Percentiles rank a stretch among this genome's conserved stretches.
Conservation (phyloP, 1,284 basidiomycete genomes). For the Fistulina hepatica region DNA sequence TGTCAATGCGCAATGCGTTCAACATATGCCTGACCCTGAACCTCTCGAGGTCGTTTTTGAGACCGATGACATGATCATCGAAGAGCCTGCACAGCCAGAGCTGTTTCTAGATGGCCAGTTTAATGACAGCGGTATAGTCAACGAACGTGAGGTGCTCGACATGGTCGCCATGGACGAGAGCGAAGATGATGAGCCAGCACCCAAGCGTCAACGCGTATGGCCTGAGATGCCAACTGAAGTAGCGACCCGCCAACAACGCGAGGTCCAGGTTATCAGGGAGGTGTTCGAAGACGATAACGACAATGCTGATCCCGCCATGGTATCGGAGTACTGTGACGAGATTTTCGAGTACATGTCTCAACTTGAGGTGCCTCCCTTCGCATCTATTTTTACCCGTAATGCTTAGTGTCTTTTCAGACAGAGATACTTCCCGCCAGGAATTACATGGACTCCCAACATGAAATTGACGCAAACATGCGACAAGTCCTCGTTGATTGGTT, state of each 20-base stretch:
- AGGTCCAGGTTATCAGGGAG: conserved; percentile 60
- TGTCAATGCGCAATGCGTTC: conserved; percentile 13
- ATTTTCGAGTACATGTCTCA: conserved; percentile 96
- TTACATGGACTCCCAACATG: conserved; percentile 92
- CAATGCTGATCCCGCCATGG: conserved; percentile 90
- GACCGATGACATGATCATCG: conserved; percentile 38
- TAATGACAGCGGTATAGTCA: conserved; percentile 26
- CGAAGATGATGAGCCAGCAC: conserved; percentile 26
- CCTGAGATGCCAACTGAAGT: conserved; percentile 56
- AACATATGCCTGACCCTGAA: conserved; percentile 14
- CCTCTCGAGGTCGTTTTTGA: conserved; percentile 24
- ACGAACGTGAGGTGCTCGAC: conserved; percentile 45
- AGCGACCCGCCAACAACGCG: conserved; percentile 41
- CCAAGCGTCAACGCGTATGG: conserved; percentile 47
- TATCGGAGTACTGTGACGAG: conserved; percentile 94
- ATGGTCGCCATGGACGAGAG: conserved; percentile 43
- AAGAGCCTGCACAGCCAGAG: conserved; percentile 25
- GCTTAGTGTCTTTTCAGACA: conserved; percentile 37
- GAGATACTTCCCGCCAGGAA: conserved; percentile 85
- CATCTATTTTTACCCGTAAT: conserved; percentile 1
- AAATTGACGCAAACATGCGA: conserved; percentile 95
- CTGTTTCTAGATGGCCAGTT: conserved; percentile 26
- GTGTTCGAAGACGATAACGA: conserved; percentile 75
- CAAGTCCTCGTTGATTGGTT: conserved; percentile 97
- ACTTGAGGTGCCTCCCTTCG: conserved; percentile 57